phyloP scores from a whole-genome alignment of 352 stramenopile genomes.

The Thalassiosira livingstoniorum region DNA sequence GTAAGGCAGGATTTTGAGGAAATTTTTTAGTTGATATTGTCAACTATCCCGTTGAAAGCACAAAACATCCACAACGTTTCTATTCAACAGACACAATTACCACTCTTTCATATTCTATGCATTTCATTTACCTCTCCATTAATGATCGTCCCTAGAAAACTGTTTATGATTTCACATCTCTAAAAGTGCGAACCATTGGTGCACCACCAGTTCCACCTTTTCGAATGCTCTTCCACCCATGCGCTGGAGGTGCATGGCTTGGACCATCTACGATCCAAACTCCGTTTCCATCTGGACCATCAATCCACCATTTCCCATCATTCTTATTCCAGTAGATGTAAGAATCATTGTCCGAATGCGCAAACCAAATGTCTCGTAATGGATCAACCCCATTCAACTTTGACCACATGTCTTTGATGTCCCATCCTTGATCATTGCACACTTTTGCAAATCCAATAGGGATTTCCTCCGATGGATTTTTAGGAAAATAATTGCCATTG shows the following conservation, averaged over 20 bases:
- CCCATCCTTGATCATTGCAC: slow-evolving; percentile 46
- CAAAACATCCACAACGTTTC: too few species aligned
- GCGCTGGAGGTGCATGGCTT: slow-evolving; percentile 36
- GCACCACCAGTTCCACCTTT: background rate
- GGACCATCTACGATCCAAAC: slow-evolving; percentile 48
- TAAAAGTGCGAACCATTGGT: slow-evolving; percentile 36
- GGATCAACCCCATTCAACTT: slow-evolving; percentile 42
- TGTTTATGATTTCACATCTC: too few species aligned
- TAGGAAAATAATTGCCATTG: slow-evolving; percentile 51
- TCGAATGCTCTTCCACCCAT: slow-evolving; percentile 33
- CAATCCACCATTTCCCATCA: slow-evolving; percentile 65
- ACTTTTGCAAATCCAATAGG: slow-evolving; percentile 52
- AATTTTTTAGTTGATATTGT: too few species aligned
- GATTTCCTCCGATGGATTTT: slow-evolving; percentile 31
- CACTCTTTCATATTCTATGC: too few species aligned
- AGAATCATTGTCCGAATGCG: slow-evolving; percentile 53
- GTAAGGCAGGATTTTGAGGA: too few species aligned
- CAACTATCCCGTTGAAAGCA: too few species aligned
- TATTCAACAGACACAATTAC: too few species aligned
- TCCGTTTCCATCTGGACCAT: slow-evolving; percentile 54
- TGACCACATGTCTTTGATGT: slow-evolving; percentile 41
- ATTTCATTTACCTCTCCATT: too few species aligned
- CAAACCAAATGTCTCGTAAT: slow-evolving; percentile 46
- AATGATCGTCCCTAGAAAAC: too few species aligned
- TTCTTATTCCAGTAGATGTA: slow-evolving; percentile 66